These are phyloP conservation scores for Naematelia encephala DNA, from an alignment of 768 basidiomycete genomes.

Conservation along the genomic window DNA sequence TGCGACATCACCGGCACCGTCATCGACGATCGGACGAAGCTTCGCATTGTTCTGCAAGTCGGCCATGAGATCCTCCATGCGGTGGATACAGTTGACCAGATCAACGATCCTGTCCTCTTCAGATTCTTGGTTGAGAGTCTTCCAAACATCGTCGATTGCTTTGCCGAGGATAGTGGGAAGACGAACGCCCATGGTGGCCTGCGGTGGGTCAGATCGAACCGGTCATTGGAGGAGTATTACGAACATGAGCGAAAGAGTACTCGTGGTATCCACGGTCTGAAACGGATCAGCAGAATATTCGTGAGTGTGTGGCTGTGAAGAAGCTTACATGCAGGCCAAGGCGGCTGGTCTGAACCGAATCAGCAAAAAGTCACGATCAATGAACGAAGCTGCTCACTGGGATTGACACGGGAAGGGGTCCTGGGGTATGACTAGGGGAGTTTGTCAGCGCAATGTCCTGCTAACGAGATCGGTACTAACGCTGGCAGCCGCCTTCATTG, in stretches of 20 bases:
- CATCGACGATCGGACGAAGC: conserved; percentile 82
- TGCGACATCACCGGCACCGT: conserved; percentile 84
- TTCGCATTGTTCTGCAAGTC: conserved; percentile 78
- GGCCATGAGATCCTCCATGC: conserved; percentile 84
- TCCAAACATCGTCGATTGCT: conserved; percentile 85
- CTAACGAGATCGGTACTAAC: conserved; percentile 21
- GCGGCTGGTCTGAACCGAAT: conserved; percentile 50
- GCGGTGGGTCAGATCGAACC: conserved; percentile 47
- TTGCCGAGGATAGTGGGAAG: conserved; percentile 93
- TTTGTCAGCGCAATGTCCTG: neutral
- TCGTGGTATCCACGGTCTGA: conserved; percentile 53
- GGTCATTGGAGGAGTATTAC: conserved; percentile 62
- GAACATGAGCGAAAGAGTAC: conserved; percentile 51
- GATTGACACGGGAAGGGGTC: conserved; percentile 52
- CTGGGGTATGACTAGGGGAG: conserved; percentile 42
- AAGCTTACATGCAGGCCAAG: conserved; percentile 52
- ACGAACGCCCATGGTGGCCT: conserved; percentile 94
- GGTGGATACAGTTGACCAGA: conserved; percentile 76
- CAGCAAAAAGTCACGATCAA: conserved; percentile 9
- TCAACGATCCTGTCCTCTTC: conserved; percentile 80
- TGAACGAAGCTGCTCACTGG: conserved; percentile 34
- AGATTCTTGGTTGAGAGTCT: conserved; percentile 77
- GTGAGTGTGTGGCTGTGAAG: neutral
- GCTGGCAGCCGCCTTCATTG: conserved; percentile 42
- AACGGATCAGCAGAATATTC: neutral